Percentiles rank a stretch among this genome's conserved stretches.
These are phyloP conservation scores for Moesziomyces antarcticus DNA, from an alignment of 1,284 basidiomycete genomes.

Conservation along the genomic window DNA sequence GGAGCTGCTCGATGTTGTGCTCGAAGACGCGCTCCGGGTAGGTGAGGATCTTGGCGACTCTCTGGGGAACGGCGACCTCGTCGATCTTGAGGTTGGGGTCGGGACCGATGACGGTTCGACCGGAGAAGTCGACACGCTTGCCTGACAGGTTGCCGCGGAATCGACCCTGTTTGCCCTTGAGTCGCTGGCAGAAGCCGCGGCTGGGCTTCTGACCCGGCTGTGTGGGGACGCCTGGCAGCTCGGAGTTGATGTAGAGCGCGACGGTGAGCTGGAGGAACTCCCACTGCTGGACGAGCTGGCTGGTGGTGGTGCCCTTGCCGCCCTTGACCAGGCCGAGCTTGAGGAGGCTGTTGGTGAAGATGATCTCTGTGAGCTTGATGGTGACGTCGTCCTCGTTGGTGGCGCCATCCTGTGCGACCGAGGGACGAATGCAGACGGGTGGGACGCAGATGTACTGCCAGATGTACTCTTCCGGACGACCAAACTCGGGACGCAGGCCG, in stretches of 20 bases:
- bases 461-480: constrained; percentile 95
- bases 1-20: constrained; percentile 86
- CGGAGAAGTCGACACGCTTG: constrained; percentile 99
- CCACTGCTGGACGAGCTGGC: constrained; percentile 82
- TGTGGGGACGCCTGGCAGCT: constrained; percentile 78
- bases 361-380: constrained; percentile 96
- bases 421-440: constrained; percentile 96
- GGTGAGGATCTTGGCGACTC: constrained; percentile 93
- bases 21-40: constrained; percentile 95
- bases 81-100: constrained; percentile 98
- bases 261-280: constrained; percentile 94
- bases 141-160: constrained; percentile 98
- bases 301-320: constrained; percentile 65
- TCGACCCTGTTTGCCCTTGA: constrained; percentile 99
- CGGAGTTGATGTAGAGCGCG: constrained; percentile 98
- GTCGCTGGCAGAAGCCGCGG: constrained; percentile 90
- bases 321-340: constrained; percentile 84
- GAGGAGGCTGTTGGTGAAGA: constrained; percentile 92
- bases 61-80: constrained; percentile 84
- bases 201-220: constrained; percentile 65
- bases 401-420: constrained; percentile 87
- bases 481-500: constrained; percentile 86
- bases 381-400: constrained; percentile 96
- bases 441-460: constrained; percentile 99
- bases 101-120: constrained; percentile 96